phyloP scores from a whole-genome alignment of 345 rosid genomes.

The Trapa bicornis region DNA sequence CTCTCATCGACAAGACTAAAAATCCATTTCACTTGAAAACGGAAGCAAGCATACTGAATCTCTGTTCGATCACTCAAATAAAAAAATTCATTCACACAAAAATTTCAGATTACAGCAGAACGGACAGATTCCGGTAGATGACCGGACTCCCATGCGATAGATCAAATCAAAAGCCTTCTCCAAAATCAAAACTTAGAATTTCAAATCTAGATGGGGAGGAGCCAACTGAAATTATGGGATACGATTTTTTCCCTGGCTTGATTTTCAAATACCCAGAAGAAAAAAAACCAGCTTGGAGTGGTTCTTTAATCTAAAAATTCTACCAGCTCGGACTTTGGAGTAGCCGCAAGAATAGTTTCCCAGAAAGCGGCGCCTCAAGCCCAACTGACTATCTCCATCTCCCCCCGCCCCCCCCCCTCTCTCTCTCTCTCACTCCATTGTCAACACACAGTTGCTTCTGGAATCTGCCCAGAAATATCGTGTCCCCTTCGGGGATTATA shows the following conservation, averaged over 20 bases:
- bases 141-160: background rate
- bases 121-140: background rate
- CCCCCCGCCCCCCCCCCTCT: background rate
- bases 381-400: background rate
- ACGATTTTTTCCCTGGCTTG: background rate
- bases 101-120: background rate
- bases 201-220: background rate
- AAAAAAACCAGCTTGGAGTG: background rate
- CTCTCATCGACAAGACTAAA: background rate
- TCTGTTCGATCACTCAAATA: background rate
- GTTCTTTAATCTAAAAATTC: background rate
- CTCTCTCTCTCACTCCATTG: background rate
- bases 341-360: background rate
- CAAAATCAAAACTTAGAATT: background rate
- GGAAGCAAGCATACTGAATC: background rate
- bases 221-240: background rate
- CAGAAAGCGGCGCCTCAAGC: background rate
- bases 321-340: background rate
- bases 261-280: background rate
- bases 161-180: background rate
- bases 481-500: background rate
- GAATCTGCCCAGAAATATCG: background rate
- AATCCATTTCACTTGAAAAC: background rate
- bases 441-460: background rate
- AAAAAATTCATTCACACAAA: background rate